Base-by-base conservation (phyloP, 805 yeast species). In the Diddensiella caesifluorescens region DNA sequence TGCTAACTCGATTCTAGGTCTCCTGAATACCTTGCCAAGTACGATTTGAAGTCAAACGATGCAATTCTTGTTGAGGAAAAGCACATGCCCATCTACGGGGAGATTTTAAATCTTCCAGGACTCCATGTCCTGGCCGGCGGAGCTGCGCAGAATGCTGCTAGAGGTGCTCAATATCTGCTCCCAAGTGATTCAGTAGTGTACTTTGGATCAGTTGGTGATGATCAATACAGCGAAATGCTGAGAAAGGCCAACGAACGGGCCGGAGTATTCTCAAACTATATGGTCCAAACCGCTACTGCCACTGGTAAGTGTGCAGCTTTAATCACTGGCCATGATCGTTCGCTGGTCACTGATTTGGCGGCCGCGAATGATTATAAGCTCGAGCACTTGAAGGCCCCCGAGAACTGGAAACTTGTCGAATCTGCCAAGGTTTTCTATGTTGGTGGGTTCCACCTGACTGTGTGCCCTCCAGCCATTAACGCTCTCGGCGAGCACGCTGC, bases 361-460 rank as follows among this genome's bases (percentile, higher is more conserved):
- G 99, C 99, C 55, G 98, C 98, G 54, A 92, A 92, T 73, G 95
- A 87, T 67, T 92, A 88, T 80, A 83, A 83, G 60, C 81, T 90
- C 39, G 77, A 77, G 45, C 97, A 92, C 67, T 75, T 92, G 61
- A 80, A 85, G 61, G 76, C 76, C 60, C 85, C 94, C 51, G 94
- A 83, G 67, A 86, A 89, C 75, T 89, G 97, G 96, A 69, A 69
- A 51, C 68, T 71, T 46, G 95, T 92, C 48, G 88, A 86, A 67
- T 71, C 69, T 38, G 97, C 90, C 47, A 72, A 79, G 63, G 74
- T 71, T 57, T 92, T 70, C 74, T 92, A 92, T 76, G 83, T 92
- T 61, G 98, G 97, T 59, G 99, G 99, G n/a, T 92, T 80, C 86
- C 99, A 92, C 68, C 75, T 92, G 69, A 92, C 99, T 44, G 99